These are phyloP conservation scores for Pythium brassicae DNA, from an alignment of 352 stramenopile species.

Conservation along the genomic window DNA sequence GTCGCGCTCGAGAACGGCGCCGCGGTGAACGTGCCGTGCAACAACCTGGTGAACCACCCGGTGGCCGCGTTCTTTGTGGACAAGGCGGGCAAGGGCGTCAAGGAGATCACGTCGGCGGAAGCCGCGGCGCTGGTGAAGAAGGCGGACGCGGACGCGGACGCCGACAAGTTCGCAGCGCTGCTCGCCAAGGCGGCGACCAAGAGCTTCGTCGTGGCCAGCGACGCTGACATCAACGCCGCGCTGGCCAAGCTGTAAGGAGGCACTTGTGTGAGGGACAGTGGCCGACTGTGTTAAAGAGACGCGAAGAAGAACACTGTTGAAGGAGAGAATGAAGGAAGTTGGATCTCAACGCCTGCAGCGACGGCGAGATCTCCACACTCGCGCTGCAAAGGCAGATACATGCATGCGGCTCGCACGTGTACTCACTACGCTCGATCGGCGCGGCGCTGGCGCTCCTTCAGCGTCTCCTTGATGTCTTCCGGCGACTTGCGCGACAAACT, in stretches of 20 bases:
- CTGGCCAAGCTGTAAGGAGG: conserved; percentile 58
- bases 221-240: conserved; percentile 49
- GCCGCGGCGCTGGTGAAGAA: conserved; percentile 42
- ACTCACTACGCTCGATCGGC: neutral
- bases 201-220: conserved; percentile 59
- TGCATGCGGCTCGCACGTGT: neutral
- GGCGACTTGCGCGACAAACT: conserved; percentile 19
- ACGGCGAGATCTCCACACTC: too few relatives aligned
- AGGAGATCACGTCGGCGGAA: conserved; percentile 56
- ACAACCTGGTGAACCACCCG: conserved; percentile 70
- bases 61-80: conserved; percentile 63
- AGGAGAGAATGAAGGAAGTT: neutral
- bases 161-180: conserved; percentile 60
- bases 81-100: conserved; percentile 48
- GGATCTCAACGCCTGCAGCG: neutral
- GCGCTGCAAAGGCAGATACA: neutral
- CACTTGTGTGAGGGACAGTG: neutral
- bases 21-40: conserved; percentile 68
- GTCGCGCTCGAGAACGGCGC: conserved; percentile 37
- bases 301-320: neutral
- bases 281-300: neutral
- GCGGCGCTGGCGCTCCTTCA: conserved; percentile 18
- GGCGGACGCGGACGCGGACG: conserved; percentile 39
- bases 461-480: conserved; percentile 21
- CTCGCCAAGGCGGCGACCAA: conserved; percentile 61